A percentile compares a stretch with the other conserved stretches of the same genome.
These are phyloP conservation scores for Leucaena leucocephala DNA, from an alignment of 306 rosid genomes.

Conservation along the genomic window DNA sequence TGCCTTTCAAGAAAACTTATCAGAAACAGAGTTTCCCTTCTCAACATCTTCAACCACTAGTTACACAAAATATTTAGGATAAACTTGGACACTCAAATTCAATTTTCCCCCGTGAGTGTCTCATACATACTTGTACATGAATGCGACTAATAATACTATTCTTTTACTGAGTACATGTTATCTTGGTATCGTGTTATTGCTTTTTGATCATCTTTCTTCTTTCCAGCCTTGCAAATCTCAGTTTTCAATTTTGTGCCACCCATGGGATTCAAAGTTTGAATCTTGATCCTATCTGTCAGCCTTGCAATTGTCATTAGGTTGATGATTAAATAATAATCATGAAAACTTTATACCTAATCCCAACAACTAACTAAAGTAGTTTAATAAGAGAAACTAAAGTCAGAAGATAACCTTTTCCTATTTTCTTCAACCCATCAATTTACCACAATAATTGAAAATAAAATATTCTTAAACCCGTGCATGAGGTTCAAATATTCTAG, in stretches of 20 bases:
- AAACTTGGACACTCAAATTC: neutral
- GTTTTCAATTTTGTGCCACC: neutral
- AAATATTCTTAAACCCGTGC: neutral
- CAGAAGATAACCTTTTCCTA: neutral
- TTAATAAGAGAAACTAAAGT: neutral
- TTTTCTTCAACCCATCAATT: neutral
- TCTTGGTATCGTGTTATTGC: too few species aligned
- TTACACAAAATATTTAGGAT: neutral
- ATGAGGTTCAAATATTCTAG: too few species aligned
- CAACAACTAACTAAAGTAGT: neutral
- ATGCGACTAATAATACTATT: slow-evolving; percentile 2
- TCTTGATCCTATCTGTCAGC: slow-evolving; percentile 30
- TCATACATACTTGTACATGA: slow-evolving; percentile 27
- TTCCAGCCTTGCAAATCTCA: neutral
- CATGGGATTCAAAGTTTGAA: neutral
- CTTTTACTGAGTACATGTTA: slow-evolving; percentile 6
- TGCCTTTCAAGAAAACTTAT: neutral
- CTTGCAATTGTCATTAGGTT: slow-evolving; percentile 27
- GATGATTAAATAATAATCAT: slow-evolving; percentile 30
- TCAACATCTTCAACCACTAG: neutral
- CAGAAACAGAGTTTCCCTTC: slow-evolving; percentile 1
- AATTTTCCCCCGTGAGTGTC: slow-evolving; percentile 1
- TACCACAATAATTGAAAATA: neutral
- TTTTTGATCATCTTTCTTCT: neutral
- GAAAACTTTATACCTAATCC: slow-evolving; percentile 3